Evolutionary conservation across 306 rosid species (phyloP), one percentile per base, ranked within the genome.

Genomic region (Spatholobus suberectus): DNA sequence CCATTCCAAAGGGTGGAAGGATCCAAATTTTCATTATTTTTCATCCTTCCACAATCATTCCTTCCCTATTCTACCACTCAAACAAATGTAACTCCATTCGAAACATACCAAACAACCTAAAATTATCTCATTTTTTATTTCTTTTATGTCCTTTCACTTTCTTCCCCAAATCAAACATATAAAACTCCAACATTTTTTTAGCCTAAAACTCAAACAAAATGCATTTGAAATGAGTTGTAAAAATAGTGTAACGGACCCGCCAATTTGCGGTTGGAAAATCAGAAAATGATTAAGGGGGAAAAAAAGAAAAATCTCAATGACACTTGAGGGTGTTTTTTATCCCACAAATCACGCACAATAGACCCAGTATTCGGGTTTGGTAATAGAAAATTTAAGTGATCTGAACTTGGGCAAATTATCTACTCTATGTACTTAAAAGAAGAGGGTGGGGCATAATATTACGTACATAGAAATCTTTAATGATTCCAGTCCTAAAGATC

Each of bases 361-460:
- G 70, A 63, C 73, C 77, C 43, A 62, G 62, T 18, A 63, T 21
- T 38, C 14, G 52, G 65, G 55, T 71, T 78, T 49, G 66, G 3
- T 29, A 52, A 34, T 78, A 73, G 69, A 78, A 72, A 51, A 18
- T 20, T 47, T 32, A 83, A 35, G 74, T 38, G 15, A 26, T 27
- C 26, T 34, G 74, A 57, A 75, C 61, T 69, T 6, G 14, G 82
- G 5, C 74, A 80, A 40, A 80, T 49, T 34, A 75, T 34, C 73
- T 72, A 15, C 72, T 66, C 46, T 43, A 57, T 68, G 47, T 37
- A 74, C 73, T 73, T n/a, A 54, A 51, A 77, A 58, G 73, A 46
- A 55, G 62, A 23, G 4, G 18, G 11, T 7, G 15, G 78, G 29
- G 27, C 77, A 73, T 79, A 83, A 79, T 35, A 20, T 54, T 74